A percentile compares a stretch with the other conserved stretches of the same genome.
Evolutionary conservation across 1,284 basidiomycete genomes (phyloP).

Genomic region (Ustilago curta): DNA sequence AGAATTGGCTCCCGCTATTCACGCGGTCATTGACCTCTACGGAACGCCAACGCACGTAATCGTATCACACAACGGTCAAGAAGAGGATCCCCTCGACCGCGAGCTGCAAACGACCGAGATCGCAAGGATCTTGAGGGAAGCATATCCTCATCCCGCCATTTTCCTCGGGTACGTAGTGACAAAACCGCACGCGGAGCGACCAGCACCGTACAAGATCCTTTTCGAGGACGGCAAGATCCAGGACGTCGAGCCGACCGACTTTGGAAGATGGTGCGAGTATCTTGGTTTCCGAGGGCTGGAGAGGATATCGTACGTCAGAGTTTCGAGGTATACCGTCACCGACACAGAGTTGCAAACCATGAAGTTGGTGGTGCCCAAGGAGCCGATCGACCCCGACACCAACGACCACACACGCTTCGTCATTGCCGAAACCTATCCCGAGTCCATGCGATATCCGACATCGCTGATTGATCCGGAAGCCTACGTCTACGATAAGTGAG

Average conservation of each 20-base stretch:
- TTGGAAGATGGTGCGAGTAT: conserved; percentile 66
- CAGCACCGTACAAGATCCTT: conserved; percentile 86
- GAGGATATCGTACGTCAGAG: conserved; percentile 62
- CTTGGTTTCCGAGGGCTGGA: conserved; percentile 62
- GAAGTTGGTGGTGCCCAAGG: conserved; percentile 59
- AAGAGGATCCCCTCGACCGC: conserved; percentile 88
- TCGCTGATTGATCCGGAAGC: conserved; percentile 48
- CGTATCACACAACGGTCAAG: conserved; percentile 91
- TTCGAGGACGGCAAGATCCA: conserved; percentile 68
- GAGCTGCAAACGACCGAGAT: conserved; percentile 87
- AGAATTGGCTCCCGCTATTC: conserved; percentile 82
- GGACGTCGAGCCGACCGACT: conserved; percentile 71
- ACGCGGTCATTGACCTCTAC: conserved; percentile 85
- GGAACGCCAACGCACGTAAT: conserved; percentile 84
- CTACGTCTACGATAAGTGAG: conserved; percentile 53
- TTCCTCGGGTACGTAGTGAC: conserved; percentile 82
- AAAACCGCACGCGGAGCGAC: conserved; percentile 78
- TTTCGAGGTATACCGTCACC: conserved; percentile 64
- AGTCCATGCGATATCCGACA: conserved; percentile 40
- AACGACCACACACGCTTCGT: conserved; percentile 48
- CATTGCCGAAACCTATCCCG: conserved; percentile 43
- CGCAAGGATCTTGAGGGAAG: conserved; percentile 80
- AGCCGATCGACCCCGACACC: conserved; percentile 50
- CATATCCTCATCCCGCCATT: conserved; percentile 81
- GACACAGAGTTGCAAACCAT: conserved; percentile 67